Evolutionary conservation across 768 basidiomycete genomes (phyloP).

Genomic region (Austroboletus eburneus): DNA sequence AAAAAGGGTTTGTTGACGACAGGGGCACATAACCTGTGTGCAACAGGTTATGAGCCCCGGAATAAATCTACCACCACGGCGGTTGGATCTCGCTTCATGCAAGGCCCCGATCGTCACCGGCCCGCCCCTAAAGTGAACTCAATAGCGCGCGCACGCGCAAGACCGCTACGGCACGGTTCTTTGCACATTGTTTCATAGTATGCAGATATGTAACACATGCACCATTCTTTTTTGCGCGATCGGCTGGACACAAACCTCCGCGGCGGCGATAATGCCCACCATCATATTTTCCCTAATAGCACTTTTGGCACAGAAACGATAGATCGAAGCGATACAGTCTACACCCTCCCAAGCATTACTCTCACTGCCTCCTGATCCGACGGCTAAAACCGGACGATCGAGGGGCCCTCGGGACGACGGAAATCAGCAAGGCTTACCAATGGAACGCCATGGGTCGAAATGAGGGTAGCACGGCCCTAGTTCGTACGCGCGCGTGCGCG

Average conservation of each 20-base stretch:
- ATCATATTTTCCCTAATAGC: neutral
- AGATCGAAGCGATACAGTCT: conserved; percentile 3
- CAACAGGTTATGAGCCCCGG: conserved; percentile 27
- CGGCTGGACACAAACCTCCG: conserved; percentile 2
- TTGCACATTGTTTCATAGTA: neutral
- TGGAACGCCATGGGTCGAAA: conserved; percentile 8
- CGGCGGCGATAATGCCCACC: conserved; percentile 10
- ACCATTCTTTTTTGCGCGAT: neutral
- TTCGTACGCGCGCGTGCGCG: neutral
- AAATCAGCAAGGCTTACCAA: neutral
- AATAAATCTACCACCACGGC: conserved; percentile 15
- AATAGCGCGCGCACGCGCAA: neutral
- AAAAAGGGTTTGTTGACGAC: conserved; percentile 10
- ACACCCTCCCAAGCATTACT: neutral
- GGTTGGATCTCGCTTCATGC: conserved; percentile 4
- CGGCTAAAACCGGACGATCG: conserved; percentile 6
- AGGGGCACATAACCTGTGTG: conserved; percentile 8
- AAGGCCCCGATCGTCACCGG: neutral
- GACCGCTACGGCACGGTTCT: neutral
- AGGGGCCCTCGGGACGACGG: neutral
- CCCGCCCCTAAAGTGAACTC: neutral
- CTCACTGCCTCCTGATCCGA: conserved; percentile 9
- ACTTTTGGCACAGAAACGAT: neutral
- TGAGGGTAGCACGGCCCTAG: neutral
- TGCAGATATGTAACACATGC: too few relatives aligned